A percentile compares a stretch with the other conserved stretches of the same genome.
phyloP scores from a whole-genome alignment of 345 rosid genomes.

The Corymbia maculata region DNA sequence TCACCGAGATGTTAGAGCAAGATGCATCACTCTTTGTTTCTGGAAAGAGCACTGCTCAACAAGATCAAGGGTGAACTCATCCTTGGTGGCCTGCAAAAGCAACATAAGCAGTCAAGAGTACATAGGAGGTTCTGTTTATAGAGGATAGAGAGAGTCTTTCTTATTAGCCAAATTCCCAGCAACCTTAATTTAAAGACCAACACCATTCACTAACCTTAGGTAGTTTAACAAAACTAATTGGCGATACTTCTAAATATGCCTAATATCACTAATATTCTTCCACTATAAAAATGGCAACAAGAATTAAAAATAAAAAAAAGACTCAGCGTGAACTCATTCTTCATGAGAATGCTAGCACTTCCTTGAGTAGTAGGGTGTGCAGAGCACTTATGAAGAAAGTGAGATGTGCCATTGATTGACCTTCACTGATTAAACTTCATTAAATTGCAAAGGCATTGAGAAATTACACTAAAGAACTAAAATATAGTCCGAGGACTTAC shows the following conservation, averaged over 20 bases:
- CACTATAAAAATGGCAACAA: not conserved
- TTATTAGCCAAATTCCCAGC: not conserved
- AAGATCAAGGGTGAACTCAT: conserved; percentile 97
- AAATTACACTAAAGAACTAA: not conserved
- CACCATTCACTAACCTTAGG: not conserved
- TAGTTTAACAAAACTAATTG: not conserved
- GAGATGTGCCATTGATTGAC: not conserved
- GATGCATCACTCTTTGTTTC: conserved; percentile 92
- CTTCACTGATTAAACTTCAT: not conserved
- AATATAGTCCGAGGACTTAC: conserved; percentile 20
- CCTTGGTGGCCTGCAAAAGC: conserved; percentile 60
- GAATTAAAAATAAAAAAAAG: not conserved
- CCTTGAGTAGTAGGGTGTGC: not conserved
- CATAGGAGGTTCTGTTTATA: not conserved
- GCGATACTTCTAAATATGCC: not conserved
- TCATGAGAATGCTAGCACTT: not conserved
- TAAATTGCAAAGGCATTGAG: not conserved
- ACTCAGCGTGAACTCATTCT: not conserved
- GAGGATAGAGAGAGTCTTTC: not conserved
- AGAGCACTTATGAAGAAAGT: not conserved
- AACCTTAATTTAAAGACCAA: not conserved
- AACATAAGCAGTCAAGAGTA: not conserved
- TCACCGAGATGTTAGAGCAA: conserved; percentile 83
- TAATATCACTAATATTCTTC: not conserved
- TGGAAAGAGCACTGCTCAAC: conserved; percentile 98